phyloP scores from a whole-genome alignment of 2,329 filamentous ascomycete species.

The Periconia macrospinosa region DNA sequence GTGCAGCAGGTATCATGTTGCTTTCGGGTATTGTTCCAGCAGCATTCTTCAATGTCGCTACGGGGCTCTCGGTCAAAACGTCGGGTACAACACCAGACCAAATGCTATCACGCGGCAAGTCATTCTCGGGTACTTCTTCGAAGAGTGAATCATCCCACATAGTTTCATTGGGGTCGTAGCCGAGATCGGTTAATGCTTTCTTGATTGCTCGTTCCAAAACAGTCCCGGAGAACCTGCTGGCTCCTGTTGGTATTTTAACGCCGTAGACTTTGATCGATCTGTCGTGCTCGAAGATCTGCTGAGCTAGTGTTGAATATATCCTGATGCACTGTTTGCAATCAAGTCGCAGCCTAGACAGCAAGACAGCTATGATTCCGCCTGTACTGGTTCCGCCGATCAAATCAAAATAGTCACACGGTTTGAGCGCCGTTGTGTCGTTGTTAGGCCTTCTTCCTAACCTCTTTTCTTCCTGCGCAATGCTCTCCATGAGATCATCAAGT shows the following conservation, averaged over 20 bases:
- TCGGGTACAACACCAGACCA: slow-evolving; percentile 33
- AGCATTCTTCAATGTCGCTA: slow-evolving; percentile 21
- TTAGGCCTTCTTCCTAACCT: slow-evolving; percentile 30
- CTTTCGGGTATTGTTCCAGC: slow-evolving; percentile 7
- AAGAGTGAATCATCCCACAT: slow-evolving; percentile 47
- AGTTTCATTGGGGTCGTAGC: slow-evolving; percentile 38
- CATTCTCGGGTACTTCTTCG: slow-evolving; percentile 35
- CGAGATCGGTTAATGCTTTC: slow-evolving; percentile 31
- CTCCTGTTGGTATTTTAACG: slow-evolving; percentile 39
- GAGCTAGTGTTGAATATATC: slow-evolving; percentile 41
- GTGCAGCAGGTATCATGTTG: slow-evolving; percentile 2
- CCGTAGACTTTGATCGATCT: slow-evolving; percentile 37
- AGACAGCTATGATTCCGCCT: slow-evolving; percentile 44
- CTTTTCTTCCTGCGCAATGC: slow-evolving; percentile 42
- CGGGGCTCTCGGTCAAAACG: slow-evolving; percentile 30
- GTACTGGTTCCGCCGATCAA: slow-evolving; percentile 46
- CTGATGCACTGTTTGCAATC: slow-evolving; percentile 41
- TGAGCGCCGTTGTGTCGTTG: slow-evolving; percentile 31
- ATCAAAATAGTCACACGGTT: slow-evolving; percentile 46
- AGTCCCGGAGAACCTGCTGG: slow-evolving; percentile 40
- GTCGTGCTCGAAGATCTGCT: slow-evolving; percentile 44
- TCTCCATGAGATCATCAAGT: slow-evolving; percentile 44
- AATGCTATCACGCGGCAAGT: slow-evolving; percentile 35
- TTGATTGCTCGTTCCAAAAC: slow-evolving; percentile 44
- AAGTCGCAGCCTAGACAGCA: slow-evolving; percentile 42